phyloP scores from a whole-genome alignment of 78 protist genomes.

The Dictyostelium intermedium region DNA sequence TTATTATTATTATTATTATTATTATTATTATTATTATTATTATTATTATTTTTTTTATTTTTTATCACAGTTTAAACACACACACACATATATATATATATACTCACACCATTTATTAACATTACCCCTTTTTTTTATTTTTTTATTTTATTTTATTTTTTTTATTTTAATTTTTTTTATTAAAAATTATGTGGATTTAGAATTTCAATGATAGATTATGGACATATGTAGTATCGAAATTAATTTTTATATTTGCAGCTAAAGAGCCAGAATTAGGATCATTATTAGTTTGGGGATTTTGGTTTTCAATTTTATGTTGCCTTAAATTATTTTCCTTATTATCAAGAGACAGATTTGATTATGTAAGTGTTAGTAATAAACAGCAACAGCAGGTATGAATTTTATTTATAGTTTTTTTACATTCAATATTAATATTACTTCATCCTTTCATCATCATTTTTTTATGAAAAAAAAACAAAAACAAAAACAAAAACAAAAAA shows the following conservation, averaged over 20 bases:
- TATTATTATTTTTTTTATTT: not conserved
- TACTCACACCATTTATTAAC: not conserved
- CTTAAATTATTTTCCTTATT: slow-evolving; percentile 76
- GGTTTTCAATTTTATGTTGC: slow-evolving; percentile 76
- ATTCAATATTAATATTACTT: not conserved
- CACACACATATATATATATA: too few relatives aligned
- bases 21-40: not conserved
- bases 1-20: not conserved
- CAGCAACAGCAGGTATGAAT: not conserved
- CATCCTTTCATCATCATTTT: not conserved
- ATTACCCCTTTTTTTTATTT: not conserved
- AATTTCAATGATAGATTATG: slow-evolving; percentile 73
- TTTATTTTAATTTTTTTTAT: not conserved
- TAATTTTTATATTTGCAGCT: slow-evolving; percentile 77
- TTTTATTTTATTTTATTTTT: not conserved
- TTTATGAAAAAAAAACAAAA: too few relatives aligned
- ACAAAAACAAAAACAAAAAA: too few relatives aligned
- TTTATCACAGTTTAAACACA: not conserved
- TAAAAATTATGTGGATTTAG: not conserved
- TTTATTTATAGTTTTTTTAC: not conserved
- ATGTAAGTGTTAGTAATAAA: slow-evolving; percentile 45
- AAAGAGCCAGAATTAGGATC: slow-evolving; percentile 35
- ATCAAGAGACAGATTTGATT: slow-evolving; percentile 83
- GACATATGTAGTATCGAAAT: slow-evolving; percentile 64
- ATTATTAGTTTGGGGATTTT: slow-evolving; percentile 73